phyloP scores from a whole-genome alignment of 805 yeast genomes.

The Wickerhamomyces rabaulensis region DNA sequence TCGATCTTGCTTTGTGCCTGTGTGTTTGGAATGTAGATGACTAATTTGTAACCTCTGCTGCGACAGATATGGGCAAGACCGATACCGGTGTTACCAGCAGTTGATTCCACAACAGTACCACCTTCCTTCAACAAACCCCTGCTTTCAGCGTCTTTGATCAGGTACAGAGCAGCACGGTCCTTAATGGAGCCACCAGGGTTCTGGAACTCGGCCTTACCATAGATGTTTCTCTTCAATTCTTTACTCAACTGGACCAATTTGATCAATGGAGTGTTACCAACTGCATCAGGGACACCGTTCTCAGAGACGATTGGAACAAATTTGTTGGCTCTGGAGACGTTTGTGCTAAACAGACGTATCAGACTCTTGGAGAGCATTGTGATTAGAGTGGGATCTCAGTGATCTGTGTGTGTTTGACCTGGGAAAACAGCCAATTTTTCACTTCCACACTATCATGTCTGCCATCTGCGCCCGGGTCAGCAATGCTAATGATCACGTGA shows the following conservation, averaged over 20 bases:
- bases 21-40: conserved; percentile 88
- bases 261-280: conserved; percentile 90
- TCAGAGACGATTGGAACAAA: conserved; percentile 54
- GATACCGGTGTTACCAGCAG: conserved; percentile 96
- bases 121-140: conserved; percentile 63
- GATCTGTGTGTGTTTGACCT: neutral
- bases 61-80: conserved; percentile 82
- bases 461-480: neutral
- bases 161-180: conserved; percentile 80
- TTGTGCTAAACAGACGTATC: conserved; percentile 9
- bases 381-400: neutral
- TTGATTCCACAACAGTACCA: conserved; percentile 87
- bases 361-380: conserved; percentile 9
- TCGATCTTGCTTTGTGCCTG: conserved; percentile 79
- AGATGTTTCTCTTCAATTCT: conserved; percentile 65
- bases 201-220: conserved; percentile 88
- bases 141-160: conserved; percentile 73
- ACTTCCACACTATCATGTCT: neutral
- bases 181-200: conserved; percentile 93
- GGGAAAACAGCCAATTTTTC: neutral
- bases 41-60: conserved; percentile 76
- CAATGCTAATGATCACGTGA: conserved; percentile 4
- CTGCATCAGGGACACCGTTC: conserved; percentile 72
- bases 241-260: conserved; percentile 51
- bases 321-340: conserved; percentile 1